Conservation (phyloP, 208 protist species). For the Trichomonas vaginalis region DNA sequence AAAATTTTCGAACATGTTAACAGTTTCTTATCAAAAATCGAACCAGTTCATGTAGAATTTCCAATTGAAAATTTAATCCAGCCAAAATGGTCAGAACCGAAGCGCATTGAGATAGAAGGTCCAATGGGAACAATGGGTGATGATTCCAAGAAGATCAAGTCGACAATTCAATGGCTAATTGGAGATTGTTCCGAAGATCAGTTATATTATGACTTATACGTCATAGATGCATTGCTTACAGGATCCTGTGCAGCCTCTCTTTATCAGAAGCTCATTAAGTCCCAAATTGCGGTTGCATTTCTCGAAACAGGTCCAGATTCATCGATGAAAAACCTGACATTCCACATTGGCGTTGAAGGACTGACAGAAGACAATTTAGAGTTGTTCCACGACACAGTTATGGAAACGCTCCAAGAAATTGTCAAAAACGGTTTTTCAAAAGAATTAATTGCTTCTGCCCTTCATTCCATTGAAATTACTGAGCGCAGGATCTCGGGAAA, state of each 20-base stretch:
- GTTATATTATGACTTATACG: not conserved
- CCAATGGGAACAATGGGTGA: not conserved
- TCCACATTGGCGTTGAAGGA: not conserved
- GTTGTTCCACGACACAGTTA: not conserved
- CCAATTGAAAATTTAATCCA: not conserved
- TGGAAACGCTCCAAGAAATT: not conserved
- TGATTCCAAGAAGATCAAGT: not conserved
- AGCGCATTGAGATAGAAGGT: not conserved
- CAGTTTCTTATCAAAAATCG: not conserved
- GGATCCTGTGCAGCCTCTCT: not conserved
- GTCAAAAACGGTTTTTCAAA: not conserved
- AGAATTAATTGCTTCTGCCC: not conserved
- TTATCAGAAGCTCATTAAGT: not conserved
- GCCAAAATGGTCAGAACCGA: not conserved
- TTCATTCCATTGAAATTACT: not conserved
- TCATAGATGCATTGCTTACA: not conserved
- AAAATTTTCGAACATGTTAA: not conserved
- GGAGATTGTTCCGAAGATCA: not conserved
- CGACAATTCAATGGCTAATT: not conserved
- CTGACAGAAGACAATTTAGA: not conserved
- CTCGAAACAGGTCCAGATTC: not conserved
- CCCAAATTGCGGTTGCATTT: not conserved
- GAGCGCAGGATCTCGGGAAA: not conserved
- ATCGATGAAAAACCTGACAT: not conserved
- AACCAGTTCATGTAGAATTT: no score